Percentiles rank a stretch among this genome's conserved stretches.
phyloP scores from a whole-genome alignment of 2,329 filamentous ascomycete species.

The Xylariomycetidae sp. region DNA sequence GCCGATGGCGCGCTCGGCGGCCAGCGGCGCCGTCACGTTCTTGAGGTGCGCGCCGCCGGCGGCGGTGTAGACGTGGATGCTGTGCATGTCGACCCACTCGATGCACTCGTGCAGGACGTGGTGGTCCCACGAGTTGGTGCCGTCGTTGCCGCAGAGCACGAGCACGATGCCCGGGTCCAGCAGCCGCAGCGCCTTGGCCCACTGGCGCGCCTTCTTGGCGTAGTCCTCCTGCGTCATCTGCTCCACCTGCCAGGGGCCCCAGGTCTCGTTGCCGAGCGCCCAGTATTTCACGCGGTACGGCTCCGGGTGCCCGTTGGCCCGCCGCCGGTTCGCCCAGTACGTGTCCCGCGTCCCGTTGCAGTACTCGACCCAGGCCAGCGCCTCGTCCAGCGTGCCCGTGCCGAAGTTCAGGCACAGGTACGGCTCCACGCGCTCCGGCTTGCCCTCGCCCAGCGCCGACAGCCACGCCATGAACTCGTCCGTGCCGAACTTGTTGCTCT shows the following conservation, averaged over 20 bases:
- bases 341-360: conserved; percentile 76
- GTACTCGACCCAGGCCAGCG: conserved; percentile 77
- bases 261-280: conserved; percentile 75
- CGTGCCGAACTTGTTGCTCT: conserved; percentile 76
- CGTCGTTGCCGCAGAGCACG: conserved; percentile 72
- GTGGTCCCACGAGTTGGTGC: conserved; percentile 66
- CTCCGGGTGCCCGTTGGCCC: conserved; percentile 68
- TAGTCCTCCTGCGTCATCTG: conserved; percentile 68
- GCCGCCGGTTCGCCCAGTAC: conserved; percentile 75
- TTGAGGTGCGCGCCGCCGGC: conserved; percentile 39
- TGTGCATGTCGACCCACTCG: conserved; percentile 71
- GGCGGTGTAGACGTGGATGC: conserved; percentile 74
- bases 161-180: conserved; percentile 64
- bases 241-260: conserved; percentile 63
- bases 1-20: conserved; percentile 70
- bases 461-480: conserved; percentile 87
- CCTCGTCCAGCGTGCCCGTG: conserved; percentile 58
- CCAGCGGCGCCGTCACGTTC: conserved; percentile 58
- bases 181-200: conserved; percentile 69
- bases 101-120: conserved; percentile 68
- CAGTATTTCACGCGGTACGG: conserved; percentile 83
- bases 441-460: conserved; percentile 59
- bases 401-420: conserved; percentile 80
- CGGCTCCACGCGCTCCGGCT: conserved; percentile 62
- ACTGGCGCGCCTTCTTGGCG: conserved; percentile 63